A percentile compares a stretch with the other conserved stretches of the same genome.
These are phyloP conservation scores for Murraya koenigii DNA, from an alignment of 345 rosid genomes.

Conservation along the genomic window DNA sequence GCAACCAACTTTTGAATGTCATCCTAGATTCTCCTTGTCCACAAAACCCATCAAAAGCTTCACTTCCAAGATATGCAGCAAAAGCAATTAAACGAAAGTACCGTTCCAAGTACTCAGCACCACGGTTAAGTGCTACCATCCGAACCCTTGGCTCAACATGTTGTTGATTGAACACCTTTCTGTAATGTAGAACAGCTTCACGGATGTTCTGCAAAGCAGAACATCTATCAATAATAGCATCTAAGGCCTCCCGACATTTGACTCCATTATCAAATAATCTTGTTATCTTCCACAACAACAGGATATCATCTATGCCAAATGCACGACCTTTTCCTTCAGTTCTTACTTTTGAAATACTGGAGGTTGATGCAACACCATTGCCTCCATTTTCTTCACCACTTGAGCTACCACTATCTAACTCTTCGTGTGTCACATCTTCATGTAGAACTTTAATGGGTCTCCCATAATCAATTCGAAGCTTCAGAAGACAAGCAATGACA, in stretches of 20 bases:
- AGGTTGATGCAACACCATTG: slow-evolving; percentile 33
- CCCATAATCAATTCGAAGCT: slow-evolving; percentile 81
- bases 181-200: slow-evolving; percentile 84
- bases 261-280: slow-evolving; percentile 88
- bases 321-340: slow-evolving; percentile 53
- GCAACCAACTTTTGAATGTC: slow-evolving; percentile 87
- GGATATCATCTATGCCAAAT: slow-evolving; percentile 91
- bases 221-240: slow-evolving; percentile 90
- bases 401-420: slow-evolving; percentile 71
- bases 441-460: slow-evolving; percentile 71
- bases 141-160: slow-evolving; percentile 87
- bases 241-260: slow-evolving; percentile 90
- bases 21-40: slow-evolving; percentile 69
- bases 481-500: slow-evolving; percentile 94
- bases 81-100: slow-evolving; percentile 92
- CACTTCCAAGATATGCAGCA: slow-evolving; percentile 96
- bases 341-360: slow-evolving; percentile 31
- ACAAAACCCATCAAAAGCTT: slow-evolving; percentile 87
- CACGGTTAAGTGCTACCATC: slow-evolving; percentile 86
- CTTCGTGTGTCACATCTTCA: slow-evolving; percentile 57
- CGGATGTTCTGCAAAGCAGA: slow-evolving; percentile 96
- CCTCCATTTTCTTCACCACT: slow-evolving; percentile 87
- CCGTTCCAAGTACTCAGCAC: slow-evolving; percentile 92
- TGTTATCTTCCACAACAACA: slow-evolving; percentile 85
- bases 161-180: slow-evolving; percentile 87